Conservation (phyloP, 768 basidiomycete species). For the Antrodiella citrinella region DNA sequence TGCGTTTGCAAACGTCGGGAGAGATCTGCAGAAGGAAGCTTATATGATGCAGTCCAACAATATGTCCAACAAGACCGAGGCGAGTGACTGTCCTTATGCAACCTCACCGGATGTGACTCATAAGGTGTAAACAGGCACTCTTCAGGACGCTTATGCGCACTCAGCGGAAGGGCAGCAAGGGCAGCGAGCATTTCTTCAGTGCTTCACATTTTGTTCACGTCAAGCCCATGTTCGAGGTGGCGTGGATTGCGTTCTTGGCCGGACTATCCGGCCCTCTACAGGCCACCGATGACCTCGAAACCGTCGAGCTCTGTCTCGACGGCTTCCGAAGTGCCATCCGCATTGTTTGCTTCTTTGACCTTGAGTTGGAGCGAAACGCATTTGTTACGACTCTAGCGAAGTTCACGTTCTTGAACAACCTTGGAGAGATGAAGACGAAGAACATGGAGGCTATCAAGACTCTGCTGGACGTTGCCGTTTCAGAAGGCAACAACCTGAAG, state of each 20-base stretch:
- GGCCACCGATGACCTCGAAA: constrained; percentile 88
- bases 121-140: constrained; percentile 48
- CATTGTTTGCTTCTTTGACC: constrained; percentile 94
- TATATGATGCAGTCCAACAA: constrained; percentile 93
- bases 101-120: neutral
- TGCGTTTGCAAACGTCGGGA: constrained; percentile 80
- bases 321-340: constrained; percentile 97
- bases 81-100: constrained; percentile 20
- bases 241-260: constrained; percentile 97
- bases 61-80: constrained; percentile 97
- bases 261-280: constrained; percentile 92
- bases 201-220: constrained; percentile 97
- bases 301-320: constrained; percentile 87
- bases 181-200: constrained; percentile 86
- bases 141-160: constrained; percentile 89
- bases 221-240: constrained; percentile 97
- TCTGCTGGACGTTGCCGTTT: constrained; percentile 87
- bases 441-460: constrained; percentile 99
- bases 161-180: constrained; percentile 76
- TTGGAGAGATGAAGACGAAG: constrained; percentile 98
- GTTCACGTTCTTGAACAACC: constrained; percentile 95
- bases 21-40: constrained; percentile 93
- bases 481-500: constrained; percentile 95
- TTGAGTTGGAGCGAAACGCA: constrained; percentile 96
- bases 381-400: constrained; percentile 95